phyloP scores from a whole-genome alignment of 2,329 filamentous ascomycete genomes.

The Beauveria sp. region DNA sequence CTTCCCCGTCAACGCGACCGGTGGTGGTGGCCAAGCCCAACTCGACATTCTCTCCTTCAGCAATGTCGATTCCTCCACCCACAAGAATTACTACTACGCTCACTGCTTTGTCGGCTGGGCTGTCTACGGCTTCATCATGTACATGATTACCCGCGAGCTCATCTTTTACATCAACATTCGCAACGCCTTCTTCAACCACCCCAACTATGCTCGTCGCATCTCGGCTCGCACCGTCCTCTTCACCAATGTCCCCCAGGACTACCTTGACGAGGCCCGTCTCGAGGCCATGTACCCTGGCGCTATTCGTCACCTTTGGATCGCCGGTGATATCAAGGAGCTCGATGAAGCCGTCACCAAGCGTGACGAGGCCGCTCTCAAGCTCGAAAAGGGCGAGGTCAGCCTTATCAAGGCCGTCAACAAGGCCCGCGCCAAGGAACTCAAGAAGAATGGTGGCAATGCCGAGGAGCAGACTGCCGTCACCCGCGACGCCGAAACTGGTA shows the following conservation, averaged over 20 bases:
- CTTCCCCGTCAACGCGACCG: constrained; percentile 76
- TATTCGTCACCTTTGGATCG: constrained; percentile 79
- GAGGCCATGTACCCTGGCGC: constrained; percentile 69
- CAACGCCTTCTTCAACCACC: constrained; percentile 84
- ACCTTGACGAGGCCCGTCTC: constrained; percentile 67
- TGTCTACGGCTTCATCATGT: constrained; percentile 83
- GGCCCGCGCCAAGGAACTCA: constrained; percentile 26
- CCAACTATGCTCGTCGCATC: constrained; percentile 73
- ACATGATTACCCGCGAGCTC: constrained; percentile 80
- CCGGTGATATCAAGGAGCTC: constrained; percentile 64
- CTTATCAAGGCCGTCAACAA: constrained; percentile 58
- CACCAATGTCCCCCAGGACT: constrained; percentile 71
- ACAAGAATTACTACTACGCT: constrained; percentile 64
- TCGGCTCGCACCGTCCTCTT: constrained; percentile 89
- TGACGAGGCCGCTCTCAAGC: constrained; percentile 64
- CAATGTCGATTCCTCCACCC: constrained; percentile 40
- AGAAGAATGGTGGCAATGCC: constrained; percentile 22
- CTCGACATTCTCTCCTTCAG: constrained; percentile 42
- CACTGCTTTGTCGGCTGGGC: constrained; percentile 75
- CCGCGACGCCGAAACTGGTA: constrained; percentile 58
- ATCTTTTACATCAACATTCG: constrained; percentile 91
- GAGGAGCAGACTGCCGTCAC: constrained; percentile 33
- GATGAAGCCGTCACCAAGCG: constrained; percentile 71
- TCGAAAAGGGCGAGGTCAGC: constrained; percentile 77
- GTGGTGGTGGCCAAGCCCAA: constrained; percentile 55